Evolutionary conservation across 2,329 filamentous ascomycete species (phyloP).

Genomic region (Arthrobotrys musiformis): DNA sequence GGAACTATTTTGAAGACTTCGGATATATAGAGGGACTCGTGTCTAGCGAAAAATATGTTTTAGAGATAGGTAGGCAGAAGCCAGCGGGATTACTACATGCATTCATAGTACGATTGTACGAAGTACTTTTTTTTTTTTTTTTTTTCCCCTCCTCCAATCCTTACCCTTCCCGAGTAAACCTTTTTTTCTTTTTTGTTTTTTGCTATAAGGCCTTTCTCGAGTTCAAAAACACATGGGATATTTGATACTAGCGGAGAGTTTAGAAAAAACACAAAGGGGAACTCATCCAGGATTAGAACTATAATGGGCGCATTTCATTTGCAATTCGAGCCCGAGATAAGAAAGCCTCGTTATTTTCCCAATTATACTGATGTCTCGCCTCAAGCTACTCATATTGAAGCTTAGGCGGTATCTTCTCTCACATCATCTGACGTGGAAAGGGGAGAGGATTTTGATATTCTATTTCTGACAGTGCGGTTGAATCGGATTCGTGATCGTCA

Average conservation of each 20-base stretch:
- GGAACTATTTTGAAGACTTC: slow-evolving; percentile 19
- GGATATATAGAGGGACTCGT: slow-evolving; percentile 1
- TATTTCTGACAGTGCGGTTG: slow-evolving; percentile 7
- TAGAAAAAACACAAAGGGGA: slow-evolving; percentile 29
- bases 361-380: slow-evolving; percentile 25
- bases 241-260: slow-evolving; percentile 28
- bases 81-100: slow-evolving; percentile 43
- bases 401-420: slow-evolving; percentile 4
- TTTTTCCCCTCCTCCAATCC: neutral
- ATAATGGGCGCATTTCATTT: slow-evolving; percentile 26
- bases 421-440: slow-evolving; percentile 11
- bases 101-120: slow-evolving; percentile 11
- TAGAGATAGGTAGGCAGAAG: slow-evolving; percentile 38
- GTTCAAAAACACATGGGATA: slow-evolving; percentile 47
- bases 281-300: neutral
- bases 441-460: neutral
- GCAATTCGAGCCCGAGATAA: neutral
- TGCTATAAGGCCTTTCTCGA: slow-evolving; percentile 1
- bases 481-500: slow-evolving; percentile 41
- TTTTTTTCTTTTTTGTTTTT: too few species aligned
- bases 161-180: neutral
- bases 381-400: slow-evolving; percentile 21
- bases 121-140: neutral
- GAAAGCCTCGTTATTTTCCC: slow-evolving; percentile 9
- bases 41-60: slow-evolving; percentile 17